Conservation (phyloP, 2,329 filamentous ascomycete genomes). For the Xylariaceae sp. region DNA sequence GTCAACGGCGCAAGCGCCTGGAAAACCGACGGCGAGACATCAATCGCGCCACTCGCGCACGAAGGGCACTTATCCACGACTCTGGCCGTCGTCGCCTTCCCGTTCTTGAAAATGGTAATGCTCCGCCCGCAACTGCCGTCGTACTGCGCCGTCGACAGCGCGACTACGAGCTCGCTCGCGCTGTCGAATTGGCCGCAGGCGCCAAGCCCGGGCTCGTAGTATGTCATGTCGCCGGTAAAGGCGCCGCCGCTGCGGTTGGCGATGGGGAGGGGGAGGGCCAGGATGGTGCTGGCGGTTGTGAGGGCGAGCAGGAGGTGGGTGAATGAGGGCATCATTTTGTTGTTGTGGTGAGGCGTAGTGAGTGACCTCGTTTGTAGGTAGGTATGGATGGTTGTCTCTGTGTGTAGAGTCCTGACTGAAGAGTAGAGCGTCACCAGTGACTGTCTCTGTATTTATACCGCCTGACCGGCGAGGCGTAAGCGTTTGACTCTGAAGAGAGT, state of each 20-base stretch:
- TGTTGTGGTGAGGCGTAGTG: not conserved
- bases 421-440: too few species aligned
- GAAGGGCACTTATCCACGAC: slow-evolving; percentile 32
- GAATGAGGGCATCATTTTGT: slow-evolving; percentile 24
- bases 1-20: slow-evolving; percentile 21
- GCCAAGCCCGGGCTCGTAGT: slow-evolving; percentile 29
- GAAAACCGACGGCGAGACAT: slow-evolving; percentile 32
- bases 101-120: slow-evolving; percentile 26
- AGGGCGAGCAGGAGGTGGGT: slow-evolving; percentile 21
- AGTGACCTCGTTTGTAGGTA: not conserved
- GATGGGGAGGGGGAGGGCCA: slow-evolving; percentile 9
- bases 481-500: too few species aligned
- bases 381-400: not conserved
- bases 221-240: slow-evolving; percentile 27
- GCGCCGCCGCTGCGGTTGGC: not conserved
- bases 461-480: too few species aligned
- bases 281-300: slow-evolving; percentile 15
- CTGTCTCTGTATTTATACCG: too few species aligned
- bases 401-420: too few species aligned
- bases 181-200: slow-evolving; percentile 26
- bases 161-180: slow-evolving; percentile 26
- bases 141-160: slow-evolving; percentile 27
- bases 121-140: slow-evolving; percentile 28
- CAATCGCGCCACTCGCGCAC: slow-evolving; percentile 28
- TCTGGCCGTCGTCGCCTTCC: slow-evolving; percentile 24